Base-by-base conservation (phyloP, 2,329 filamentous ascomycete species). In the Colletotrichum lindemuthianum region DNA sequence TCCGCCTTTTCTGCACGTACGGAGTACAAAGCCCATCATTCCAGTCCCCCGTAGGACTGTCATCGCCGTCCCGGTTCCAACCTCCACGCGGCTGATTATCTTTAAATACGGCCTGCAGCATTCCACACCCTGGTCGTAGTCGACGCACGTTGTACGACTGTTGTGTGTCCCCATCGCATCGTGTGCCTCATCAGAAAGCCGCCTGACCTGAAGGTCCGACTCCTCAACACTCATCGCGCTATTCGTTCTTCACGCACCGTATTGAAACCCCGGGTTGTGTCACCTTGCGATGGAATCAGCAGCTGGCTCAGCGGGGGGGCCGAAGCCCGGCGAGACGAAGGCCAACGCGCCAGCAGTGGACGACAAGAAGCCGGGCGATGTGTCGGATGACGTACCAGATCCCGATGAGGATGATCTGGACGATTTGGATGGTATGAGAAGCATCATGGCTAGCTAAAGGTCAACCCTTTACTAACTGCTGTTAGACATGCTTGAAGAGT, bases 391-490 rank as follows among this genome's bases (percentile, higher is more conserved):
- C 69, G 88, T 91, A 13, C 90, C 93, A 16, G 95, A 97, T 72
- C 95, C 94, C 7, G 95, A 98, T 69, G 94, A 97, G 77, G 96
- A 96, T 77, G 92, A 96, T 70, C 81, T 96, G 16, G 92, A 97
- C 73, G 96, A 98, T 72, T 82, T 99, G 48, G 96, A 99, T 78
- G 93, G 92, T 92, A 77, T 70, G 81, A 16, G n/a, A 15, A 6
- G 9, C n/a, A 6, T 8, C 32, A 8, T 9, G 37, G 15, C n/a
- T 43, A 4, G 36, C n/a, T 2, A n/a, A 41, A 8, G 15, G 11
- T 7, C 10, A 24, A 5, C 24, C n/a, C 3, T 33, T 24, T 44
- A 24, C 63, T 65, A 33, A 65, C 57, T 49, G n/a, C 24, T 32
- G 13, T 32, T 47, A 95, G 95, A 98, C 71, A 91, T 98, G 77